phyloP scores from a whole-genome alignment of 1,284 basidiomycete genomes.

The Cryptococcus sp. region DNA sequence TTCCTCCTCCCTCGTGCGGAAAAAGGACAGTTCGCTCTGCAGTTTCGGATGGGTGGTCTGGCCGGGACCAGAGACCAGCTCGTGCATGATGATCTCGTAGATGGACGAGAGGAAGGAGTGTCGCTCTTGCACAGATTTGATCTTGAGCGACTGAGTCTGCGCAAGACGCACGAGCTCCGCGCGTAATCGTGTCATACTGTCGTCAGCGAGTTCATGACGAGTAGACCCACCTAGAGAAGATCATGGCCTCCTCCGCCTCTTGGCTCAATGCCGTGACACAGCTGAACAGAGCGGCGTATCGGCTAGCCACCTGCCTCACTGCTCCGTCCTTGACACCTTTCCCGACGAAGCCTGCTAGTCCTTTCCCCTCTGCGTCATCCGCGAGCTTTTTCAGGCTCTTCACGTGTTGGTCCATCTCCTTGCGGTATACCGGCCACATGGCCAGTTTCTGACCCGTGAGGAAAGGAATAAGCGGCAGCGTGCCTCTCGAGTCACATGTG shows the following conservation, averaged over 20 bases:
- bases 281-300: constrained; percentile 77
- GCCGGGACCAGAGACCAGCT: constrained; percentile 62
- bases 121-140: constrained; percentile 60
- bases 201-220: constrained; percentile 1
- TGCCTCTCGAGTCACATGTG: constrained; percentile 72
- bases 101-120: constrained; percentile 70
- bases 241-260: constrained; percentile 88
- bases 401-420: constrained; percentile 77
- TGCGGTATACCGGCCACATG: constrained; percentile 90
- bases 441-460: constrained; percentile 75
- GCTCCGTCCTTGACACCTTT: constrained; percentile 68
- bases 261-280: constrained; percentile 72
- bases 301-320: constrained; percentile 62
- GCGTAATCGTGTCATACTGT: constrained; percentile 78
- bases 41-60: constrained; percentile 61
- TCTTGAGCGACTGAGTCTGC: constrained; percentile 67
- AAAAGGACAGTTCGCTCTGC: constrained; percentile 63
- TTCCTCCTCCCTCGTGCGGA: constrained; percentile 63
- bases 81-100: constrained; percentile 75
- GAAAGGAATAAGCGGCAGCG: constrained; percentile 74
- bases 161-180: constrained; percentile 82
- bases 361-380: constrained; percentile 63
- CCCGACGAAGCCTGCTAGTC: constrained; percentile 57
- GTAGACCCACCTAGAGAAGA: constrained; percentile 74
- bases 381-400: constrained; percentile 78